phyloP scores from a whole-genome alignment of 768 basidiomycete genomes.

The Pisolithus tinctorius region DNA sequence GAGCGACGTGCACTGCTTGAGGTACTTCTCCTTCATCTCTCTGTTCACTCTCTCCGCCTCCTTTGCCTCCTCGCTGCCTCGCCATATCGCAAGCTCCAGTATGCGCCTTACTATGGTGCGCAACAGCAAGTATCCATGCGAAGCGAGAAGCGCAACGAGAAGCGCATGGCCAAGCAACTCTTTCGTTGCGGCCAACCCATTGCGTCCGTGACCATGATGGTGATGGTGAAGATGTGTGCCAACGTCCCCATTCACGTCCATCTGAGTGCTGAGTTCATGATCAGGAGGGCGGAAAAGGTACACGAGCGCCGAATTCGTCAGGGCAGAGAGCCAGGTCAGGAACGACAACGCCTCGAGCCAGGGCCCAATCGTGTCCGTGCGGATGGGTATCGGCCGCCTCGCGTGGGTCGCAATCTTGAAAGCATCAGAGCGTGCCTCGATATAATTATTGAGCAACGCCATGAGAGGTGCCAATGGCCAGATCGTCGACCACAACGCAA shows the following conservation, averaged over 20 bases:
- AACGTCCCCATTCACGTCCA: conserved; percentile 3
- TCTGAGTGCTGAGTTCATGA: conserved; percentile 3
- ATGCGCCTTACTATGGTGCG: conserved; percentile 57
- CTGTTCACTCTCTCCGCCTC: conserved; percentile 51
- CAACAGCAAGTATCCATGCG: conserved; percentile 76
- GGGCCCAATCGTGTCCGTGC: conserved; percentile 88
- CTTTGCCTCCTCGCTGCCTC: conserved; percentile 59
- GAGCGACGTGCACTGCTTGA: conserved; percentile 15
- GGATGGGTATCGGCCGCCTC: conserved; percentile 76
- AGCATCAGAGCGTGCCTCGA: conserved; percentile 90
- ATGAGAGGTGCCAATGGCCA: conserved; percentile 91
- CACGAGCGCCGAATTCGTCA: conserved; percentile 86
- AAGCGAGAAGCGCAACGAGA: conserved; percentile 73
- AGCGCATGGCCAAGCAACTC: conserved; percentile 56
- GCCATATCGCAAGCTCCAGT: conserved; percentile 74
- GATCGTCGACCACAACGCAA: conserved; percentile 86
- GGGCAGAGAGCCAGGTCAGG: conserved; percentile 83
- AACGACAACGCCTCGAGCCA: conserved; percentile 88
- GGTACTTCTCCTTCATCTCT: conserved; percentile 41
- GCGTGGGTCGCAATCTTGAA: conserved; percentile 89
- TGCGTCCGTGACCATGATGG: conserved; percentile 10
- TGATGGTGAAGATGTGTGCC: background rate
- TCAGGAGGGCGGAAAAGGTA: conserved; percentile 71
- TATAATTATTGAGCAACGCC: conserved; percentile 85
- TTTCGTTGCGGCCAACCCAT: conserved; percentile 33